Evolutionary conservation across 2,329 filamentous ascomycete species (phyloP), one percentile per base, ranked within the genome.

Genomic region (Botrytis paeoniae): DNA sequence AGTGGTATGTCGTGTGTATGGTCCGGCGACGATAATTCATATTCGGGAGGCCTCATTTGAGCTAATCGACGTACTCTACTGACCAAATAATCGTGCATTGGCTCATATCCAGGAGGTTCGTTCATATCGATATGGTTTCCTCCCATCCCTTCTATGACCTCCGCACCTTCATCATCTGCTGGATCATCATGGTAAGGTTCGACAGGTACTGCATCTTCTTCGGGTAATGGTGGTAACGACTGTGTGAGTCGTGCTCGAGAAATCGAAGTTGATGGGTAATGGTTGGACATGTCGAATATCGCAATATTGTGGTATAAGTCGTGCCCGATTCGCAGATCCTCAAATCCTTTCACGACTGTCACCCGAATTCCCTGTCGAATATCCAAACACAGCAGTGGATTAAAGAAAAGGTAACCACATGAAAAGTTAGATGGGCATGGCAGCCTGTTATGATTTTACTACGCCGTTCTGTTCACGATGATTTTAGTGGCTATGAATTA

Each of bases 81-180:
- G 39, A 69, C 72, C 20, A 80, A 74, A 62, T 80, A 80, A 62
- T 80, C 78, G 73, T 78, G 76, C 78, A 80, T 80, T 3, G 78
- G 78, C 68, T 78, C 76, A 60, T 80, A 80, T 45, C 70, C 72
- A 22, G 78, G 78, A 65, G 78, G 78, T 59, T 73, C 59, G 25
- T 48, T 69, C 32, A 59, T 39, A 60, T 69, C 43, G 39, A 35
- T 20, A 69, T 61, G 61, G 59, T 18, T 35, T 45, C 39, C 43
- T 48, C 41, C 65, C 48, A 61, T n/a, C 51, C 32, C 25, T 63
- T 68, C 64, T 62, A 37, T 25, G 12, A 43, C 61, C 48, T 62
- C 45, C 25, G 25, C 73, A 16, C 73, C 73, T 37, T 74, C 74
- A 20, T 76, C 75, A 5, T 73, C 75, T 57, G 72, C 73, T 18